Evolutionary conservation across 2,329 filamentous ascomycete genomes (phyloP).

Genomic region (Aspergillus fischeri): DNA sequence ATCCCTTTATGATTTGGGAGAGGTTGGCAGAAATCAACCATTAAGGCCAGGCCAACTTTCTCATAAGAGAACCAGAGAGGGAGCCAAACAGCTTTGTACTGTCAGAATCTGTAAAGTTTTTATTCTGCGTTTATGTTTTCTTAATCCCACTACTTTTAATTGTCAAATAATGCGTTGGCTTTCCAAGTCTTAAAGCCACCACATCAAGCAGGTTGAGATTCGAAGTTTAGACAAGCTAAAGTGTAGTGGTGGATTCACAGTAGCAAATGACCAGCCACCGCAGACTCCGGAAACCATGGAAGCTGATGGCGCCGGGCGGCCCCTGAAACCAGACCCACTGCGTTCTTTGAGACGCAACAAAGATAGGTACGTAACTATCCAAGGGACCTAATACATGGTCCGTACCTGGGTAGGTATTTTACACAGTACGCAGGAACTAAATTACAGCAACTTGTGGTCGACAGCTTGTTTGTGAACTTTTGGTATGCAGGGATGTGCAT

Average conservation of each 20-base stretch:
- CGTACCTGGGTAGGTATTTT: neutral
- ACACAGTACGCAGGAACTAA: neutral
- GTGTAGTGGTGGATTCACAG: neutral
- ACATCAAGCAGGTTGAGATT: neutral
- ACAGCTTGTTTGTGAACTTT: neutral
- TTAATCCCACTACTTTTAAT: neutral
- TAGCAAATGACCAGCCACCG: neutral
- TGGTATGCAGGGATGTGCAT: constrained; percentile 31
- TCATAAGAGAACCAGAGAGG: neutral
- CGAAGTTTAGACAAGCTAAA: neutral
- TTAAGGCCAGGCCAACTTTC: neutral
- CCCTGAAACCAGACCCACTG: constrained; percentile 30
- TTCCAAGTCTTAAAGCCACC: neutral
- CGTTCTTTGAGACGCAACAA: constrained; percentile 3
- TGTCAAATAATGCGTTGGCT: neutral
- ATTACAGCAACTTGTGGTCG: constrained; percentile 15
- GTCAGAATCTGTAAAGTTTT: neutral
- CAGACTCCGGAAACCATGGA: constrained; percentile 1
- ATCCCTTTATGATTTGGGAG: neutral
- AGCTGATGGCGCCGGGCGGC: constrained; percentile 15
- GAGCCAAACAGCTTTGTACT: neutral
- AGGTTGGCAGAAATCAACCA: neutral
- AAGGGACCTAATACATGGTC: constrained; percentile 6
- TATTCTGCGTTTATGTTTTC: neutral
- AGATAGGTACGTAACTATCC: constrained; percentile 16